Percentiles rank a stretch among this genome's conserved stretches.
Conservation (phyloP, 225 moss, liverwort and hornwort species). For the Ulota crispa region DNA sequence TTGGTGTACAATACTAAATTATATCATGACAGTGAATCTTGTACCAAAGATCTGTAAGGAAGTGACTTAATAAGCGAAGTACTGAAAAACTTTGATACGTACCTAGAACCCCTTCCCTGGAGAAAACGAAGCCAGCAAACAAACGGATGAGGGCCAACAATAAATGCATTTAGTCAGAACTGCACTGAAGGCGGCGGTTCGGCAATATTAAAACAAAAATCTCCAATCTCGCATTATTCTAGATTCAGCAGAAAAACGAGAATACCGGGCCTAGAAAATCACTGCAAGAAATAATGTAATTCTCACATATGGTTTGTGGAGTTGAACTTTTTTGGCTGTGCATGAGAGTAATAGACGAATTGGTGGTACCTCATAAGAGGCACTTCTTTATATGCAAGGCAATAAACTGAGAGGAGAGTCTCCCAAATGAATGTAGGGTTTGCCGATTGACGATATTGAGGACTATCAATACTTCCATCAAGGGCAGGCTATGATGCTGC, state of each 20-base stretch:
- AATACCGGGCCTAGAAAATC: not conserved
- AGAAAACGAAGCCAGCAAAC: too few relatives aligned
- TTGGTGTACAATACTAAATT: not conserved
- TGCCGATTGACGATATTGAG: conserved; percentile 7
- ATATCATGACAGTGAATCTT: not conserved
- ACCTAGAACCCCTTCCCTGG: too few relatives aligned
- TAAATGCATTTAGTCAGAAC: not conserved
- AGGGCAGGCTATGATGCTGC: conserved; percentile 24
- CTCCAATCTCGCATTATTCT: not conserved
- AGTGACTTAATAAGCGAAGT: not conserved
- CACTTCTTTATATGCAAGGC: not conserved
- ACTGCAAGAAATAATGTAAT: not conserved
- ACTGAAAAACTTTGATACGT: not conserved
- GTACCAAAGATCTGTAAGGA: not conserved
- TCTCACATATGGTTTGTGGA: not conserved
- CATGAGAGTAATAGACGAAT: not conserved
- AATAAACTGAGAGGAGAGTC: not conserved
- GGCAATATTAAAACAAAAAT: not conserved
- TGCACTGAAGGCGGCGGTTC: not conserved
- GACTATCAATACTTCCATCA: not conserved
- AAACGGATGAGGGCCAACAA: not conserved
- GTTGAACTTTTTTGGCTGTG: not conserved
- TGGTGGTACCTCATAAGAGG: not conserved
- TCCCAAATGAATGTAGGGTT: conserved; percentile 10
- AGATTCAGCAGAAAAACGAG: not conserved